A percentile compares a stretch with the other conserved stretches of the same genome.
These are phyloP conservation scores for Colletotrichum brevisporum DNA, from an alignment of 2,329 filamentous ascomycete species.

Conservation along the genomic window DNA sequence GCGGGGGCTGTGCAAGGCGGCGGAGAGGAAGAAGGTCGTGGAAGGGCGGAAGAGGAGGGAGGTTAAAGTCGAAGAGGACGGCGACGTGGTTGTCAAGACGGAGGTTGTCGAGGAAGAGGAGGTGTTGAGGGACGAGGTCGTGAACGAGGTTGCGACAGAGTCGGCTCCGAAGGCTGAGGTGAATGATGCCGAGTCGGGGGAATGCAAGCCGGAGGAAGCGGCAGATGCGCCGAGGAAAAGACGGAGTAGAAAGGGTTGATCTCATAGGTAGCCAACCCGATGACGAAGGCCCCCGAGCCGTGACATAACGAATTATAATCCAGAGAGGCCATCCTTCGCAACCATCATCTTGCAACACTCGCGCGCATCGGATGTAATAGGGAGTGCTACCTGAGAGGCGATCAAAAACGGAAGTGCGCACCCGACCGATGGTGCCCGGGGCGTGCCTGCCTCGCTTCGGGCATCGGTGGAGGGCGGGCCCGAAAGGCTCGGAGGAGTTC, in stretches of 20 bases:
- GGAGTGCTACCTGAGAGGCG: conserved; percentile 3
- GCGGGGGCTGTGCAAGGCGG: conserved; percentile 81
- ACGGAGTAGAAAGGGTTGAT: background rate
- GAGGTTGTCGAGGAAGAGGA: conserved; percentile 50
- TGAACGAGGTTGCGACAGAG: conserved; percentile 1
- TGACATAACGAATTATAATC: background rate
- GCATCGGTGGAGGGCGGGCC: conserved; percentile 21
- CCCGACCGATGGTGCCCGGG: conserved; percentile 31
- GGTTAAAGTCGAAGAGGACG: conserved; percentile 43
- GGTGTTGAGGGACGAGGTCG: conserved; percentile 42
- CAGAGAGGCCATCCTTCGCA: background rate
- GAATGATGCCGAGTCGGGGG: background rate
- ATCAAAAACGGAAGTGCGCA: conserved; percentile 15
- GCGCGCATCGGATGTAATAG: conserved; percentile 1
- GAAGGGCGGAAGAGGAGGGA: conserved; percentile 67
- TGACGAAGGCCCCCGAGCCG: background rate
- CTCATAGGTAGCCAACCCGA: background rate
- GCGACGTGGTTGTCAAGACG: conserved; percentile 39
- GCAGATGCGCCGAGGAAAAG: conserved; percentile 2
- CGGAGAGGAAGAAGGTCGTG: conserved; percentile 74
- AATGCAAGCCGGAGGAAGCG: background rate
- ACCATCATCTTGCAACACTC: conserved; percentile 6
- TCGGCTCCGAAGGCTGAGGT: conserved; percentile 6
- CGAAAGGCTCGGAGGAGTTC: conserved; percentile 28
- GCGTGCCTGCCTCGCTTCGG: conserved; percentile 20